Evolutionary conservation across 768 basidiomycete species (phyloP).

Genomic region (Lenzites betulinus): DNA sequence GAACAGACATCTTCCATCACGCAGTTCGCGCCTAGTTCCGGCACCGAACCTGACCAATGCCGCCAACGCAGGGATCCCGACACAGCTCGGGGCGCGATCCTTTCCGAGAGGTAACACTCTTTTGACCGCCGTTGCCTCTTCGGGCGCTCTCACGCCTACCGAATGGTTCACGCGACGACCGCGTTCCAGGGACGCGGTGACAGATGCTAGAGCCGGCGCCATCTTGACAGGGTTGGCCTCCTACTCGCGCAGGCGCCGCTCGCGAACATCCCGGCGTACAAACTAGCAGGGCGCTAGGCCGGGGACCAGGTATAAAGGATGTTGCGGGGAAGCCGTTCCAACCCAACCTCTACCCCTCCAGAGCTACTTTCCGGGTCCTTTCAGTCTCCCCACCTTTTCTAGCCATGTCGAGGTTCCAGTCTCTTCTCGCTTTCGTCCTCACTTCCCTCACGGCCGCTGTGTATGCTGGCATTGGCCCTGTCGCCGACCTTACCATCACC

Average conservation of each 20-base stretch:
- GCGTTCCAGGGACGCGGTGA: conserved; percentile 12
- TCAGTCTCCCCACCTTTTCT: not conserved
- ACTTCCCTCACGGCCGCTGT: conserved; percentile 2
- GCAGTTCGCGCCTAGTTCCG: conserved; percentile 1
- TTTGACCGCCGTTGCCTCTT: not conserved
- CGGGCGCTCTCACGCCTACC: conserved; percentile 1
- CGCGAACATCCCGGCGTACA: not conserved
- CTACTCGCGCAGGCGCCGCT: not conserved
- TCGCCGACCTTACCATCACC: conserved; percentile 21
- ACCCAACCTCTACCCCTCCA: conserved; percentile 7
- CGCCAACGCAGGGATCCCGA: conserved; percentile 5
- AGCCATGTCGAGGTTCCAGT: conserved; percentile 18
- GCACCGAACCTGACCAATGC: conserved; percentile 12
- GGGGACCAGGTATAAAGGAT: conserved; percentile 8
- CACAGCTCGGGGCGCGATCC: conserved; percentile 2
- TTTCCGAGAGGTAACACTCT: conserved; percentile 2
- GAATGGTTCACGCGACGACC: conserved; percentile 10
- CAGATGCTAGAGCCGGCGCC: conserved; percentile 1
- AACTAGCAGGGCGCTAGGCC: not conserved
- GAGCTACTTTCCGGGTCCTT: not conserved
- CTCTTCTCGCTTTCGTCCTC: conserved; percentile 11
- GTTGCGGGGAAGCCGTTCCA: not conserved
- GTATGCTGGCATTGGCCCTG: conserved; percentile 17
- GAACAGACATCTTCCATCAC: conserved; percentile 7
- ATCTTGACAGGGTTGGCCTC: not conserved